These are phyloP conservation scores for Cytospora leucostoma DNA, from an alignment of 2,329 filamentous ascomycete species.

Conservation along the genomic window DNA sequence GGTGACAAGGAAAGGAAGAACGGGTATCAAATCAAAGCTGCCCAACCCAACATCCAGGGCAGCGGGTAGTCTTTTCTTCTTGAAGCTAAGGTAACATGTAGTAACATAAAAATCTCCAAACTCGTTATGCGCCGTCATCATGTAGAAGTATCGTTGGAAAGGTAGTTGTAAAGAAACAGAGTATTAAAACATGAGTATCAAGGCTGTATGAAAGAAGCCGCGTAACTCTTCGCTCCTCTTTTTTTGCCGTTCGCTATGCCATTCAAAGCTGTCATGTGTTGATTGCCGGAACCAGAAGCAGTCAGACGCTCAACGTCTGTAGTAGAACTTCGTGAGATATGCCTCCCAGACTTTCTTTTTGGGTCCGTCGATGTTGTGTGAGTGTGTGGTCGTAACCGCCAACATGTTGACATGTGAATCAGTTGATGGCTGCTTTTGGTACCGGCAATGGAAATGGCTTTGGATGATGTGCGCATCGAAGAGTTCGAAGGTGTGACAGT, in stretches of 20 bases:
- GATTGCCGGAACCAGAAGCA: conserved; percentile 20
- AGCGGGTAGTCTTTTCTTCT: background rate
- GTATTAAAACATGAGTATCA: background rate
- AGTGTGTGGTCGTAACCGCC: background rate
- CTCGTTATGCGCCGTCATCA: conserved; percentile 17
- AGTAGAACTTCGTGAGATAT: conserved; percentile 1
- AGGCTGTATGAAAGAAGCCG: conserved; percentile 13
- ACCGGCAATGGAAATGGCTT: conserved; percentile 34
- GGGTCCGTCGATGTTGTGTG: conserved; percentile 1
- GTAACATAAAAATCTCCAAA: conserved; percentile 21
- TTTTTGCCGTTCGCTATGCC: conserved; percentile 5
- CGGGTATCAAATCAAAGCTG: conserved; percentile 15
- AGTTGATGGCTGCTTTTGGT: conserved; percentile 22
- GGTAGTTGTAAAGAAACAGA: background rate
- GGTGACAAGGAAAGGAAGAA: background rate
- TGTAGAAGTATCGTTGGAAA: conserved; percentile 6
- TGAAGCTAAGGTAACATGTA: conserved; percentile 25
- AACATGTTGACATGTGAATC: conserved; percentile 9
- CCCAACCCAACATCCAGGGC: conserved; percentile 27
- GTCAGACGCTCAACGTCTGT: conserved; percentile 24
- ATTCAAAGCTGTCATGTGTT: conserved; percentile 6
- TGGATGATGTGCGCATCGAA: conserved; percentile 37
- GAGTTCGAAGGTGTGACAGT: conserved; percentile 30
- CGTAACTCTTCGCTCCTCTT: conserved; percentile 26
- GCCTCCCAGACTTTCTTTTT: conserved; percentile 9